These are phyloP conservation scores for Herpetomonas tarakana DNA, from an alignment of 208 protist genomes.

Conservation along the genomic window DNA sequence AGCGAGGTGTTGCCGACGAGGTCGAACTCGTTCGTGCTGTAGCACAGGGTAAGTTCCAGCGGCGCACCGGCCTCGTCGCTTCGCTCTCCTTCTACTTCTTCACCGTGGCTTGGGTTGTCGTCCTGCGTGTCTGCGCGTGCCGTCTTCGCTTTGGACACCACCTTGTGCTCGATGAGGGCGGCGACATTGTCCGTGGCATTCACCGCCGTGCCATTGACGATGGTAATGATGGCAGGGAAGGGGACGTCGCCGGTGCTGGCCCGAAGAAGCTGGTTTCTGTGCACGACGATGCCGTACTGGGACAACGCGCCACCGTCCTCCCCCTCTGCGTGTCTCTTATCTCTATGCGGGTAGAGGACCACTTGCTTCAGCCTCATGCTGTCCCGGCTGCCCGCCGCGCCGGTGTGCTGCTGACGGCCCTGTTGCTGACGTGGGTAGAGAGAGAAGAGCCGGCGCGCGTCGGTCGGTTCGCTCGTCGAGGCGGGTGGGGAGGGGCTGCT, in stretches of 20 bases:
- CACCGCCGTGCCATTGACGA: constrained; percentile 23
- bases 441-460: constrained; percentile 1
- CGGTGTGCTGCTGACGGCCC: neutral
- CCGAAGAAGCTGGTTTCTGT: constrained; percentile 14
- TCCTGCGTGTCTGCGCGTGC: too few species aligned
- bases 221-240: constrained; percentile 23
- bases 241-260: constrained; percentile 9
- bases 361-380: neutral
- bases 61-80: neutral
- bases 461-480: neutral
- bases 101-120: too few species aligned
- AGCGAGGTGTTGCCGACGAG: constrained; percentile 25
- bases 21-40: constrained; percentile 15
- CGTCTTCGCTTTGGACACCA: neutral
- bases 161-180: constrained; percentile 5
- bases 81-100: too few species aligned
- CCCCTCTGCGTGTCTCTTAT: neutral
- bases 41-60: constrained; percentile 25
- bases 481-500: neutral
- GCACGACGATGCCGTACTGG: constrained; percentile 16
- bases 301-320: neutral
- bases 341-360: neutral
- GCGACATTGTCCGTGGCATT: constrained; percentile 6
- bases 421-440: neutral
- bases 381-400: neutral